Evolutionary conservation across 2,329 filamentous ascomycete species (phyloP), one percentile per base, ranked within the genome.

Genomic region (Lachnum nothofagi): DNA sequence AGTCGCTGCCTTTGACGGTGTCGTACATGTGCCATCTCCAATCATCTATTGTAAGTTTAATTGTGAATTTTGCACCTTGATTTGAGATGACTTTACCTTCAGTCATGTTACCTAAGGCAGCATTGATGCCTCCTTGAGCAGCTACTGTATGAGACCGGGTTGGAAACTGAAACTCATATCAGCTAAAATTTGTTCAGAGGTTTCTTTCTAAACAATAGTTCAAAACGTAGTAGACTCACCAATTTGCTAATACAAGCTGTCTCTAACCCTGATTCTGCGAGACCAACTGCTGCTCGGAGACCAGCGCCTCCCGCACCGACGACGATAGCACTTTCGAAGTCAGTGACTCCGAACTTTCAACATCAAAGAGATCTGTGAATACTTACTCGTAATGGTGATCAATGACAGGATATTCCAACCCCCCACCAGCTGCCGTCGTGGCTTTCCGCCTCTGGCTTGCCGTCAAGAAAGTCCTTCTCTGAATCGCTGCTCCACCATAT

Each of bases 81-180:
- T 10, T 20, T 3, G 5, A 22, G 22, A 9, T 8, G 46, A 50
- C 6, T 35, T 16, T 59, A 68, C 68, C 78, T 77, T 55, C 55
- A 3, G 55, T 55, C 57, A 61, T 60, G 20, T 63, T 63, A 19
- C 75, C 77, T 14, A 80, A 65, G 3, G 76, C 76, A 8, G 76
- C 77, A 62, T 79, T 79, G 62, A 83, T 83, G 55, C 80, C 80
- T 54, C 80, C 80, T 66, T 84, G 80, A 20, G 80, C 80, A n/a
- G 80, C 80, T 50, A 83, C 80, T 9, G 80, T 84, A 66, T 83
- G 80, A 58, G 74, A 79, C 67, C 80, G 71, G 16, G 80, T 83
- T 25, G 78, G 78, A 64, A 83, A 83, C 54, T 53, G n/a, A 16
- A 17, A 14, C 10, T 17, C 4, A 20, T 9, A 17, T 45, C 23